These are phyloP conservation scores for Arthroderma sp. DNA, from an alignment of 2,329 filamentous ascomycete species.

Conservation along the genomic window DNA sequence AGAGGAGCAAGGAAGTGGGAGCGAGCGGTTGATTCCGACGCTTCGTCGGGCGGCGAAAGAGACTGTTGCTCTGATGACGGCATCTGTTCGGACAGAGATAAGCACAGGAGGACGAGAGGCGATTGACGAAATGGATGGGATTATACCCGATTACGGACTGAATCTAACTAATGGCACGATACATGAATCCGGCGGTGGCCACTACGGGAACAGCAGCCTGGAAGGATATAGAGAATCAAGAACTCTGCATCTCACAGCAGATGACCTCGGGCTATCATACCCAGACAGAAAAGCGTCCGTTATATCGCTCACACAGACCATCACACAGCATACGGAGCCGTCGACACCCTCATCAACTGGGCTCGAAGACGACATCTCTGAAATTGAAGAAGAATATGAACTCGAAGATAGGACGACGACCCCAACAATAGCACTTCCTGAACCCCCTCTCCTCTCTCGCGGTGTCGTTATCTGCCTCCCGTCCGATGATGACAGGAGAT, in stretches of 20 bases:
- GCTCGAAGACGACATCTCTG: conserved; percentile 3
- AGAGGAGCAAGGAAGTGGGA: conserved; percentile 24
- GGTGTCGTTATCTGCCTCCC: conserved; percentile 26
- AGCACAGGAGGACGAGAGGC: conserved; percentile 13
- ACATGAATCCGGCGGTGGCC: conserved; percentile 4
- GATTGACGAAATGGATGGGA: background rate
- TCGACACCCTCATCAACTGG: conserved; percentile 11
- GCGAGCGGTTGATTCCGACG: conserved; percentile 29
- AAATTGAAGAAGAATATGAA: conserved; percentile 5
- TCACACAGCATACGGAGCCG: conserved; percentile 24
- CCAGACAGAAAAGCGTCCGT: conserved; percentile 24
- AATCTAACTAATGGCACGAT: background rate
- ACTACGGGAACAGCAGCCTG: conserved; percentile 1
- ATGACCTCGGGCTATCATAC: background rate
- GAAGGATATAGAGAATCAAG: conserved; percentile 7
- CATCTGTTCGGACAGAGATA: conserved; percentile 30
- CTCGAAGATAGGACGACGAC: conserved; percentile 4
- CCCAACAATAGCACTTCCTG: conserved; percentile 9
- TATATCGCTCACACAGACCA: conserved; percentile 30
- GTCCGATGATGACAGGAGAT: conserved; percentile 17
- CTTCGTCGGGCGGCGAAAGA: conserved; percentile 29
- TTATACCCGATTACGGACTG: background rate
- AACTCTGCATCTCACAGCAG: conserved; percentile 9
- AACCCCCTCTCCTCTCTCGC: conserved; percentile 24
- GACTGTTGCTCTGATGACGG: conserved; percentile 25